Base-by-base conservation (phyloP, 345 rosid species). In the Sonneratia caseolaris region DNA sequence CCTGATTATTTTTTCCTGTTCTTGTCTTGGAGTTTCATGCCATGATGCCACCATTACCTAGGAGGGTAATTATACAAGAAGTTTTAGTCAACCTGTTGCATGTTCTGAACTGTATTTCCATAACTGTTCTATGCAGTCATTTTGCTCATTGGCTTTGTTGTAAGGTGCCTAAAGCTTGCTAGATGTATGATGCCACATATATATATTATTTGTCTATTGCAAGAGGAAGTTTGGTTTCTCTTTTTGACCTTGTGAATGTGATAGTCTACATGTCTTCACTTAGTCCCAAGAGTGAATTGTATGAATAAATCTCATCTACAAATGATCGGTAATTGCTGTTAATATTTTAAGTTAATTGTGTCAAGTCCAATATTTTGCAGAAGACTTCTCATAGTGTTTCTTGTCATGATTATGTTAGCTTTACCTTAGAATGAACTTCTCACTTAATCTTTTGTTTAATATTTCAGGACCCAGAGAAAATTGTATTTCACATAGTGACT, bases 401-500 rank as follows among this genome's bases (percentile, higher is more conserved):
- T 13, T 13, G 4, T 0, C 66, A 62, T 35, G 18, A 14, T 16
- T 13, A 61, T 10, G 36, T 8, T 61, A 11, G 68, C 69, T 14
- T 56, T 56, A 27, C 11, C 37, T 19, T 18, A 14, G 37, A n/a
- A 67, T 22, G 65, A 38, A 5, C 6, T 42, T 64, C 69, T 24
- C 35, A 24, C 48, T 40, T 64, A 66, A 11, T 43, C 72, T 21
- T 76, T 68, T 57, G 65, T 75, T 37, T 69, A 67, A 74, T 68
- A 69, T 80, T 71, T 80, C 78, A 86, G 95, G 79, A 91, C 82
- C 84, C 93, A 37, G 72, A 83, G 79, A 89, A 88, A 76, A 83
- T 86, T 68, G 98, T 92, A 37, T 83, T 95, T 61, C 99, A 92
- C 76, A 81, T 92, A 57, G 87, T 95, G 82, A 88, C 99, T 0